Conservation (phyloP, 2,329 filamentous ascomycete species). For the Pyrenophora seminiperda region DNA sequence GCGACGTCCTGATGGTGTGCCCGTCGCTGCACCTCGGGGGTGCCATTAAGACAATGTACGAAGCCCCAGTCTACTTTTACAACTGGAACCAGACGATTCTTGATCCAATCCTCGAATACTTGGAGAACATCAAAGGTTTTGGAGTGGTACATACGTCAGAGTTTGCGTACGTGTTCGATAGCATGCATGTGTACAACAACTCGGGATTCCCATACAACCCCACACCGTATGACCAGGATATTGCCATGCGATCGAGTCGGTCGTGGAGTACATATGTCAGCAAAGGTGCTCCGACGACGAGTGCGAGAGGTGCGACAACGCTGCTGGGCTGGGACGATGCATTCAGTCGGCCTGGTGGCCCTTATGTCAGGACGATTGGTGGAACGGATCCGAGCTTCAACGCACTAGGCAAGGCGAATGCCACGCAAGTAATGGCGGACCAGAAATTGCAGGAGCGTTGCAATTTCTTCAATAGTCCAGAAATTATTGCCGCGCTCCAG, state of each 20-base stretch:
- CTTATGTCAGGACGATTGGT: slow-evolving; percentile 46
- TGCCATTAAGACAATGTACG: slow-evolving; percentile 47
- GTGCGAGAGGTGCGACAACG: slow-evolving; percentile 13
- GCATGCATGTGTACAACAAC: slow-evolving; percentile 50
- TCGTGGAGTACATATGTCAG: slow-evolving; percentile 57
- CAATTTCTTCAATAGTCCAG: slow-evolving; percentile 53
- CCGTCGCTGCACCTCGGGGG: slow-evolving; percentile 53
- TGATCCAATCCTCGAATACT: slow-evolving; percentile 49
- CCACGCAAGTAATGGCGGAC: slow-evolving; percentile 31
- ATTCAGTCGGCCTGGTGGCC: slow-evolving; percentile 32
- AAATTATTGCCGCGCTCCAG: slow-evolving; percentile 50
- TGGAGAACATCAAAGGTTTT: slow-evolving; percentile 45
- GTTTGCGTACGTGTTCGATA: slow-evolving; percentile 59
- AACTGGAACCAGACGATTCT: slow-evolving; percentile 62
- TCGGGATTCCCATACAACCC: slow-evolving; percentile 44
- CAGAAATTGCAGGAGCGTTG: slow-evolving; percentile 57
- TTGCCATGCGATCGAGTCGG: slow-evolving; percentile 50
- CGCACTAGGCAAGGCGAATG: slow-evolving; percentile 45
- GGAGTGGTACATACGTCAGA: slow-evolving; percentile 60
- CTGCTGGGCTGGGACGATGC: slow-evolving; percentile 48
- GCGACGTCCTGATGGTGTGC: slow-evolving; percentile 60
- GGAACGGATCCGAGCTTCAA: slow-evolving; percentile 53
- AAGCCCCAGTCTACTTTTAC: slow-evolving; percentile 55
- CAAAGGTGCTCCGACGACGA: slow-evolving; percentile 36
- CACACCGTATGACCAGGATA: slow-evolving; percentile 48